Conservation (phyloP, 169 alveolate genomes). For the Plasmodium gonderi region DNA sequence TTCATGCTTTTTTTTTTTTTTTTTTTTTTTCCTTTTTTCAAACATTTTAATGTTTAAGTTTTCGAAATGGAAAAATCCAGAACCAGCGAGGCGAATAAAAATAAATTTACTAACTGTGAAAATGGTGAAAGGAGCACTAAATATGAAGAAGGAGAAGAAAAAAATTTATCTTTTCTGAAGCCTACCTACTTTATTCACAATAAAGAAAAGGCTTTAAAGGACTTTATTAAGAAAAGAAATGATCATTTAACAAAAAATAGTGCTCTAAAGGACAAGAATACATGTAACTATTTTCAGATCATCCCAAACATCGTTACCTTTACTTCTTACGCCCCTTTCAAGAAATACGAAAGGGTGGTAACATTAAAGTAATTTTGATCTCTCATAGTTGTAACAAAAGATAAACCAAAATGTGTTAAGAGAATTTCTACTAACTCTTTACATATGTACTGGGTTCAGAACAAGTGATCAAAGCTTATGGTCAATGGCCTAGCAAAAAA, state of each 20-base stretch:
- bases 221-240: constrained; percentile 39
- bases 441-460: not conserved
- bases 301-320: constrained; percentile 52
- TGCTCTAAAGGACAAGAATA: constrained; percentile 1
- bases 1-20: not conserved
- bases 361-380: constrained; percentile 43
- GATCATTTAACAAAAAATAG: constrained; percentile 19
- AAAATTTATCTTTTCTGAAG: constrained; percentile 1
- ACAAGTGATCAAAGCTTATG: not conserved
- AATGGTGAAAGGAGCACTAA: not conserved
- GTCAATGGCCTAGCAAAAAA: not conserved
- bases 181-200: constrained; percentile 44
- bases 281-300: constrained; percentile 23
- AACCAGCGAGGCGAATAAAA: not conserved
- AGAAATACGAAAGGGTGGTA: constrained; percentile 45
- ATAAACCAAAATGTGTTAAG: not conserved
- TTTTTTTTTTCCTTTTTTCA: not conserved
- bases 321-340: constrained; percentile 59
- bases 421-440: not conserved
- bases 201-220: constrained; percentile 39
- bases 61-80: constrained; percentile 41
- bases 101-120: not conserved
- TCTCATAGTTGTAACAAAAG: not conserved
- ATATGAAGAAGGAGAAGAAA: not conserved
- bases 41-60: not conserved